Base-by-base conservation (phyloP, 768 basidiomycete species). In the Trametes sanguinea region DNA sequence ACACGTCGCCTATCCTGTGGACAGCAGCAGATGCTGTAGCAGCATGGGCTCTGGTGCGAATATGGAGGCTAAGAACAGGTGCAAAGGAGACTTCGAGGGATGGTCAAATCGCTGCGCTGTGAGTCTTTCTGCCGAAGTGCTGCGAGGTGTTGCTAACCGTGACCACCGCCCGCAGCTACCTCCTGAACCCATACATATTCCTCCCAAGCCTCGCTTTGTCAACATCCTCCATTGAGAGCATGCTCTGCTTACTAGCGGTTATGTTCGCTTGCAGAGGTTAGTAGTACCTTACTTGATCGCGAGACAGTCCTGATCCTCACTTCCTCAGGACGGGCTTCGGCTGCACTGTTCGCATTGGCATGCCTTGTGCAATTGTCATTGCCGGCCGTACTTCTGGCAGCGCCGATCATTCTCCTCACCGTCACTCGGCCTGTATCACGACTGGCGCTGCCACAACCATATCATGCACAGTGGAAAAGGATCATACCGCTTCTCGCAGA, bases 141-240 rank as follows among this genome's bases (percentile, higher is more conserved):
- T 14, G 7, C 43, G 30, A 44, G 33, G 52, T 60, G 17, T 43
- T 50, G 16, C 40, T 11, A 37, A 37, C 35, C 35, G 35, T 37
- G 8, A 29, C 52, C 71, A 45, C 67, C 40, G 13, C 10, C 53
- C 17, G 10, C 67, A 97, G 94, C 48, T 95, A 89, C 74, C 83
- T 97, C 17, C 73, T 96, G 52, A 97, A 98, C 67, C 97, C 97
- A 2, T 97, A 97, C 72, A 75, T 91, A 7, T 73, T 96, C 59
- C 78, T 94, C 1, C 85, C 95, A 0, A 87, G 86, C 33, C 77
- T 96, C 6, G 90, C 94, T 0, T 77, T 87, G 10, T 95, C 95
- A 0, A 92, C 92, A 0, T 89, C 93, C 0, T 83, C 86, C 2
- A 77, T 98, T 14, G 93, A 96, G 69, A 96, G 92, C 71, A 78